These are phyloP conservation scores for Salix viminalis DNA, from an alignment of 345 rosid genomes.

Conservation along the genomic window DNA sequence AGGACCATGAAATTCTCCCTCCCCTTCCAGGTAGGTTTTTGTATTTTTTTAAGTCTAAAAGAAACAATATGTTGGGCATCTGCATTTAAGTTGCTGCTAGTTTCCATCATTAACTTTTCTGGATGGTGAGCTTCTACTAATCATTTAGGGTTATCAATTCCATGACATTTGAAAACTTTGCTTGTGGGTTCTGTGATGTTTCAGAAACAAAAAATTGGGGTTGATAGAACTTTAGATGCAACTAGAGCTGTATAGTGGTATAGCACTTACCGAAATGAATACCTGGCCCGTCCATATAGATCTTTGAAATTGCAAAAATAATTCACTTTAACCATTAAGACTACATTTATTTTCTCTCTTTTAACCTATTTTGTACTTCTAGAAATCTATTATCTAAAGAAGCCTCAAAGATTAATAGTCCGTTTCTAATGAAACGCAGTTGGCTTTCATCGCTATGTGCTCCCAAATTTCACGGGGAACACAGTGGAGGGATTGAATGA, in stretches of 20 bases:
- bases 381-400: background rate
- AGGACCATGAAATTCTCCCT: slow-evolving; percentile 94
- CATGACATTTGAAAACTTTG: too few species aligned
- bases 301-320: too few species aligned
- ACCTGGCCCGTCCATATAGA: too few species aligned
- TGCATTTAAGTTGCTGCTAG: background rate
- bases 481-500: slow-evolving; percentile 46
- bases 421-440: slow-evolving; percentile 36
- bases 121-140: too few species aligned
- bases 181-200: too few species aligned
- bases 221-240: too few species aligned
- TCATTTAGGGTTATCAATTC: too few species aligned
- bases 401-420: background rate
- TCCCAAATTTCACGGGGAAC: slow-evolving; percentile 52
- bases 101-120: too few species aligned
- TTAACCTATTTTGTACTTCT: background rate
- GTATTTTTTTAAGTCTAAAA: background rate
- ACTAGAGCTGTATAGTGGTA: too few species aligned
- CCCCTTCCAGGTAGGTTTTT: slow-evolving; percentile 76
- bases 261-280: too few species aligned
- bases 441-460: slow-evolving; percentile 74
- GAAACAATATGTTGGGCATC: background rate
- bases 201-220: too few species aligned
- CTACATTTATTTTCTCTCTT: background rate
- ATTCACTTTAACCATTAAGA: too few species aligned